Evolutionary conservation across 192 early-diverging fungal species (phyloP).

Genomic region (Entomortierella chlamydospora): DNA sequence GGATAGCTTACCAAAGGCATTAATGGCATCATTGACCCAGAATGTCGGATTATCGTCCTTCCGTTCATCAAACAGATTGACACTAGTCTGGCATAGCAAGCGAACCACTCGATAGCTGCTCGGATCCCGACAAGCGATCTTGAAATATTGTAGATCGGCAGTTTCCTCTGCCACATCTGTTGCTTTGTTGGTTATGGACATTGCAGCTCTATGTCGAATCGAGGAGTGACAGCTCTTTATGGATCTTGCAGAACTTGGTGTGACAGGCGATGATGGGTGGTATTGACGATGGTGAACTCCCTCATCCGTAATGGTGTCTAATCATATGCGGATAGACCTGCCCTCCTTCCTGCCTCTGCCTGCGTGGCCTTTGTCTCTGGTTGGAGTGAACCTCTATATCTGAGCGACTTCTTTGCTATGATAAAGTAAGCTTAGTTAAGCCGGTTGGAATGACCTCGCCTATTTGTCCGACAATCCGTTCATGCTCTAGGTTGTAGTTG

Average conservation of each 20-base stretch:
- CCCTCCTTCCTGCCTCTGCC: not conserved
- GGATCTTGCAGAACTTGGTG: constrained; percentile 13
- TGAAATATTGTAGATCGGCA: constrained; percentile 18
- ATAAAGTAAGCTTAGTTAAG: not conserved
- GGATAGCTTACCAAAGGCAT: constrained; percentile 28
- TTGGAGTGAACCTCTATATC: not conserved
- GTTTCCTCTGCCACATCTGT: constrained; percentile 5
- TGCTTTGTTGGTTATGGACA: not conserved
- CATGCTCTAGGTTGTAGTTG: too few species aligned
- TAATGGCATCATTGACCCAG: constrained; percentile 42
- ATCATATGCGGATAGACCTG: not conserved
- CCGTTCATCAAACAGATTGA: constrained; percentile 47
- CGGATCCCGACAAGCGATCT: constrained; percentile 21
- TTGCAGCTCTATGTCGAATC: constrained; percentile 3
- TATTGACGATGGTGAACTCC: not conserved
- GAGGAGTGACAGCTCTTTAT: constrained; percentile 12
- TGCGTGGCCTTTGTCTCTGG: not conserved
- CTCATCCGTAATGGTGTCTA: not conserved
- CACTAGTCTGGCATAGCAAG: constrained; percentile 31
- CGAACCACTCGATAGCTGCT: constrained; percentile 43
- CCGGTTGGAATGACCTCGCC: not conserved
- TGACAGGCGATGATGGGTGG: constrained; percentile 17
- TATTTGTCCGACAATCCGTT: too few species aligned
- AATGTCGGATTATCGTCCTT: constrained; percentile 23
- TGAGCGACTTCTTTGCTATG: not conserved